Evolutionary conservation across 345 rosid species (phyloP).

Genomic region (Abelmoschus esculentus): DNA sequence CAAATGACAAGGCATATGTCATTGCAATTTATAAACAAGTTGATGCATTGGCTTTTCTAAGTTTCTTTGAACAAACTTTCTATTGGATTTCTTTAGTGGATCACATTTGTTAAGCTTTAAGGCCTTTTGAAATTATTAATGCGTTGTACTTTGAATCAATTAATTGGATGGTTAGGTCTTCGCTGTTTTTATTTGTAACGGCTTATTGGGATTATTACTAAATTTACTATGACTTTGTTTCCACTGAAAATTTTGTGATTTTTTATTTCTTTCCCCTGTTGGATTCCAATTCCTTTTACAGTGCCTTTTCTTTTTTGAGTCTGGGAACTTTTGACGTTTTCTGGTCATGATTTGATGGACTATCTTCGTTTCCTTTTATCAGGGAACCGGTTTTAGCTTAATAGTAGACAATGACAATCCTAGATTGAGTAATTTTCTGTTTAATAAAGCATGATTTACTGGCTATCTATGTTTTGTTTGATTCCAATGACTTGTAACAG

Average conservation of each 20-base stretch:
- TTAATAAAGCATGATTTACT: background rate
- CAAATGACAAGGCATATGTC: background rate
- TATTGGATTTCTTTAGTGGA: background rate
- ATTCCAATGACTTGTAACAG: background rate
- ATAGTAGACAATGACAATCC: background rate
- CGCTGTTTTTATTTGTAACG: background rate
- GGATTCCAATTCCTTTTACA: background rate
- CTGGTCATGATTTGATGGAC: background rate
- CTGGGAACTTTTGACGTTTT: background rate
- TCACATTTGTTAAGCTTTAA: constrained; percentile 4
- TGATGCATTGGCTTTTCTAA: background rate
- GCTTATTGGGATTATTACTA: background rate
- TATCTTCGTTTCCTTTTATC: background rate
- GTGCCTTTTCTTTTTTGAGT: background rate
- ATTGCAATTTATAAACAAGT: constrained; percentile 2
- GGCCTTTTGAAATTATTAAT: background rate
- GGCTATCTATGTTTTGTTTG: background rate
- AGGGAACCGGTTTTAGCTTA: background rate
- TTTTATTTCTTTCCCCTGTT: background rate
- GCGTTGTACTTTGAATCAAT: background rate
- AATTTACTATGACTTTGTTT: background rate
- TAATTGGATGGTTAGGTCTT: background rate
- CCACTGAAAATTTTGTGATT: background rate
- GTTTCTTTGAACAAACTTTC: background rate
- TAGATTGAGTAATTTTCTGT: background rate